Conservation (phyloP, 177 flowering plant genomes). For the Vitis hybrid region DNA sequence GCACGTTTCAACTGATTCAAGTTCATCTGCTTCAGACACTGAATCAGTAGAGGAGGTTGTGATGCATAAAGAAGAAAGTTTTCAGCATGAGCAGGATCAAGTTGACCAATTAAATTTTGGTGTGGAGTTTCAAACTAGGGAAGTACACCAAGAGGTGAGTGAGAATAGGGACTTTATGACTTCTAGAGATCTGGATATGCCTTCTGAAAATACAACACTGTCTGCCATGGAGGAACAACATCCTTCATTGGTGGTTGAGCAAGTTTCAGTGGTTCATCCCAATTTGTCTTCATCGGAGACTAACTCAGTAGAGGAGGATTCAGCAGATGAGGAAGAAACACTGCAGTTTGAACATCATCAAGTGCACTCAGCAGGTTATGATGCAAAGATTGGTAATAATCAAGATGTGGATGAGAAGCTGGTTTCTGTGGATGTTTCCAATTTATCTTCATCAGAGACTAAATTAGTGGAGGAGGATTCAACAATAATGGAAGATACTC, state of each 20-base stretch:
- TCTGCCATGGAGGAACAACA: conserved; percentile 15
- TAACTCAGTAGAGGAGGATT: conserved; percentile 9
- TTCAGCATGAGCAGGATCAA: conserved; percentile 14
- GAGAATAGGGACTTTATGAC: conserved; percentile 11
- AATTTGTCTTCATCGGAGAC: conserved; percentile 8
- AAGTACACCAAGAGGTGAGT: neutral
- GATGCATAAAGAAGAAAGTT: conserved; percentile 2
- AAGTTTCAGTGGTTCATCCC: neutral
- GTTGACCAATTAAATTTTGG: neutral
- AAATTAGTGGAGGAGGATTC: conserved; percentile 12
- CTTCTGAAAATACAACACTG: conserved; percentile 9
- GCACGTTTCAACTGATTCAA: conserved; percentile 12
- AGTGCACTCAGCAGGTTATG: conserved; percentile 2
- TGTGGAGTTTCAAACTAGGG: conserved; percentile 1
- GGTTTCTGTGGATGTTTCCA: conserved; percentile 1
- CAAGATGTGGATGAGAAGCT: conserved; percentile 6
- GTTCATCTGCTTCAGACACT: conserved; percentile 22
- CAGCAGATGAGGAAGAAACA: conserved; percentile 15
- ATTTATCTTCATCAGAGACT: conserved; percentile 16
- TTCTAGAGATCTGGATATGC: conserved; percentile 4
- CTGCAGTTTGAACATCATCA: conserved; percentile 10
- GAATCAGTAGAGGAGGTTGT: conserved; percentile 11
- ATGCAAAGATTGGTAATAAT: conserved; percentile 9
- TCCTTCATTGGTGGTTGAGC: conserved; percentile 16
- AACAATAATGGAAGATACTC: conserved; percentile 17